These are phyloP conservation scores for Xylaria sp. DNA, from an alignment of 2,329 filamentous ascomycete species.

Conservation along the genomic window DNA sequence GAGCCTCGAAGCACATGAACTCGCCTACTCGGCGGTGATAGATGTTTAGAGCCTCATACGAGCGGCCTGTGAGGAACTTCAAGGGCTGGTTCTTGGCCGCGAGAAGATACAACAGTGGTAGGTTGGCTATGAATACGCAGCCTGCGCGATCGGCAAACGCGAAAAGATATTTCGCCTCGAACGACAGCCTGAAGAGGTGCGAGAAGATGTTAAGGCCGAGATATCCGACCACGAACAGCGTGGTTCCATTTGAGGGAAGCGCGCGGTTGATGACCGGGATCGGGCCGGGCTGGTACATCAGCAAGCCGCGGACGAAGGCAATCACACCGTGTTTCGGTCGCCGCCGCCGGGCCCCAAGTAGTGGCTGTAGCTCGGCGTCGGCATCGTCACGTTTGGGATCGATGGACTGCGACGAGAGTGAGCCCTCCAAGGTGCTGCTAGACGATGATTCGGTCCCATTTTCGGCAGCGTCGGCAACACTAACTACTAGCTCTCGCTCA, in stretches of 20 bases:
- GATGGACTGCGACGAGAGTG: conserved; percentile 41
- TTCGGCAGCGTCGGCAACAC: conserved; percentile 27
- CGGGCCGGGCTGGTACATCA: conserved; percentile 68
- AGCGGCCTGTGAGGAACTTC: conserved; percentile 68
- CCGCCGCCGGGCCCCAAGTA: conserved; percentile 42
- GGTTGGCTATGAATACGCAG: conserved; percentile 61
- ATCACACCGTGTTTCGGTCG: conserved; percentile 12
- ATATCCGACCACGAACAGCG: conserved; percentile 63
- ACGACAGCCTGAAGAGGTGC: conserved; percentile 62
- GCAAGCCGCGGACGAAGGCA: conserved; percentile 40
- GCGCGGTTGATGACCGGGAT: conserved; percentile 67
- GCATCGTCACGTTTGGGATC: conserved; percentile 41
- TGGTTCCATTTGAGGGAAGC: conserved; percentile 67
- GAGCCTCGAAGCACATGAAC: conserved; percentile 67
- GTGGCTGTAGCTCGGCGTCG: conserved; percentile 53
- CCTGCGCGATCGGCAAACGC: conserved; percentile 69
- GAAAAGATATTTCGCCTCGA: conserved; percentile 63
- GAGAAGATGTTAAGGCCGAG: conserved; percentile 68
- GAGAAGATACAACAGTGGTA: conserved; percentile 68
- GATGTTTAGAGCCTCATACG: conserved; percentile 74
- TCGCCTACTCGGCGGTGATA: conserved; percentile 73
- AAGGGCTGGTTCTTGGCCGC: conserved; percentile 75
- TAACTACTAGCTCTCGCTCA: conserved; percentile 28
- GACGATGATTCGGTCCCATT: conserved; percentile 49
- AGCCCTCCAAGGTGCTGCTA: conserved; percentile 50